Percentiles rank a stretch among this genome's conserved stretches.
Conservation (phyloP, 805 yeast genomes). For the Candida ponderosae region DNA sequence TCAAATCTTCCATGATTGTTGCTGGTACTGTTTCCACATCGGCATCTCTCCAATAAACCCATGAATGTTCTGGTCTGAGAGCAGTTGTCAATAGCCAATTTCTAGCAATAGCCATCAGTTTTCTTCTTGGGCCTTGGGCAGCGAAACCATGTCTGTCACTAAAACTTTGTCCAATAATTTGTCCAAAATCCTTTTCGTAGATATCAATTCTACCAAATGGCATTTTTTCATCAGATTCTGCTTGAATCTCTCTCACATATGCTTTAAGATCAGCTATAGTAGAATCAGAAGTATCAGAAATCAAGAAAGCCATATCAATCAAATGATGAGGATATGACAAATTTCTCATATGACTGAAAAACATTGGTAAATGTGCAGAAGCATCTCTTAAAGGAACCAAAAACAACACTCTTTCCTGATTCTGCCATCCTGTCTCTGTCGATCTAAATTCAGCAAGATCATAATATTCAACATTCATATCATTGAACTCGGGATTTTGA, state of each 20-base stretch:
- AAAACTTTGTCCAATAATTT: conserved; percentile 85
- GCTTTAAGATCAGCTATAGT: conserved; percentile 64
- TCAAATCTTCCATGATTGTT: conserved; percentile 81
- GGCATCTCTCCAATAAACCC: conserved; percentile 97
- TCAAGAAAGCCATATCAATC: conserved; percentile 77
- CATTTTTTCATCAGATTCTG: conserved; percentile 48
- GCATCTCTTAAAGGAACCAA: conserved; percentile 93
- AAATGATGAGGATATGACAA: conserved; percentile 83
- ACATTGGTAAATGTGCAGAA: conserved; percentile 81
- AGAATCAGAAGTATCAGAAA: conserved; percentile 84
- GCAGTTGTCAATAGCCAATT: conserved; percentile 90
- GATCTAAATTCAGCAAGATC: conserved; percentile 66
- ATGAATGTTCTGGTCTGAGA: conserved; percentile 83
- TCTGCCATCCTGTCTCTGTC: conserved; percentile 69
- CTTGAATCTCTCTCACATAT: conserved; percentile 57
- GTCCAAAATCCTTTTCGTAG: conserved; percentile 89
- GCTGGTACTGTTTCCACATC: conserved; percentile 90
- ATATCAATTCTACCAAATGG: conserved; percentile 83
- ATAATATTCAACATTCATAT: conserved; percentile 51
- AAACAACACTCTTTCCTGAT: conserved; percentile 69
- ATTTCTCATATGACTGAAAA: conserved; percentile 72
- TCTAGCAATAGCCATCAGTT: conserved; percentile 91
- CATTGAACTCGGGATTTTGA: conserved; percentile 17
- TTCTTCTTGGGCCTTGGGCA: conserved; percentile 92
- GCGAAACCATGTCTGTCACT: conserved; percentile 92